These are phyloP conservation scores for Pisolithus microcarpus DNA, from an alignment of 768 basidiomycete genomes.

Conservation along the genomic window DNA sequence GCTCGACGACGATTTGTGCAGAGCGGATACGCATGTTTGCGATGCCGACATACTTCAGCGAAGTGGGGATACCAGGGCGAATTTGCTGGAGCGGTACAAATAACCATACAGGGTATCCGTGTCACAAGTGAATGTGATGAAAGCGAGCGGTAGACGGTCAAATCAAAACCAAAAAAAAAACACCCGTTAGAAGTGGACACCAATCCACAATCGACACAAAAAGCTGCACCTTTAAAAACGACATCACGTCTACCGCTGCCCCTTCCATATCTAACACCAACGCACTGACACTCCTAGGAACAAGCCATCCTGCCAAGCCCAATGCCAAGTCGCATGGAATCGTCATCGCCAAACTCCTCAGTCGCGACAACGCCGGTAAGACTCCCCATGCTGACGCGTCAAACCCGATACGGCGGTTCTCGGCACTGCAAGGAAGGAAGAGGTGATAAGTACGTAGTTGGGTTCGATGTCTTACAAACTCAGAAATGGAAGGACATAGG, in stretches of 20 bases:
- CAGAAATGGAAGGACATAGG: constrained; percentile 61
- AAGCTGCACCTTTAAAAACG: constrained; percentile 36
- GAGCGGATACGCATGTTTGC: constrained; percentile 39
- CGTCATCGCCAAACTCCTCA: constrained; percentile 52
- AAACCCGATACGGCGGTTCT: constrained; percentile 53
- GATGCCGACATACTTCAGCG: constrained; percentile 50
- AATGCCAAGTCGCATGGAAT: constrained; percentile 59
- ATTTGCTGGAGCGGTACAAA: constrained; percentile 41
- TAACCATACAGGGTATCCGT: no score
- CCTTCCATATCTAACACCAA: constrained; percentile 37
- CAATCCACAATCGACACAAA: background rate
- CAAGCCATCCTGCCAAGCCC: constrained; percentile 59
- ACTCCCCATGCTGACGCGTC: constrained; percentile 69
- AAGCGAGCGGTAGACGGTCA: background rate
- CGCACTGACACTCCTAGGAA: constrained; percentile 47
- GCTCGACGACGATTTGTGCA: constrained; percentile 40
- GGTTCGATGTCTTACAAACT: constrained; percentile 52
- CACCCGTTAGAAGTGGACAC: background rate
- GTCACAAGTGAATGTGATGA: no score
- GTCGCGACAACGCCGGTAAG: constrained; percentile 46
- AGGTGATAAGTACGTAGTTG: constrained; percentile 49
- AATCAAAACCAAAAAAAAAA: background rate
- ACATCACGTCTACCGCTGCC: constrained; percentile 33
- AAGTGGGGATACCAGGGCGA: constrained; percentile 47
- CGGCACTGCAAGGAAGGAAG: constrained; percentile 31